Base-by-base conservation (phyloP, 2,329 filamentous ascomycete genomes). In the Cladosporium sp. region DNA sequence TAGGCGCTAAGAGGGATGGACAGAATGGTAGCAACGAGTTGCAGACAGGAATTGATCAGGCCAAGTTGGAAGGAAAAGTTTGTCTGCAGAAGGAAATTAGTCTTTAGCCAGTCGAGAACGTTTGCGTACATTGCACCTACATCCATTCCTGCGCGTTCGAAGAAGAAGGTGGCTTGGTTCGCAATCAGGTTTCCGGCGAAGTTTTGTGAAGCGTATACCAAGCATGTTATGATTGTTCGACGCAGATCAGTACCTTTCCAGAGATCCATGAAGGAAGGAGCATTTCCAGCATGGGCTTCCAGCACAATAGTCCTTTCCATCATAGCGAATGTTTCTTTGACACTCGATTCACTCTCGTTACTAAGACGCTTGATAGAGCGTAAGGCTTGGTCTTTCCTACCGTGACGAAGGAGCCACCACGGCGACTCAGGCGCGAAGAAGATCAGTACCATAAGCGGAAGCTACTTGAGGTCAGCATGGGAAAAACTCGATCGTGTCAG, bases 291-390 rank as follows among this genome's bases (percentile, higher is more conserved):
- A 72, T 84, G 78, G 68, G 89, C 82, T 71, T 96, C 91, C 13
- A 95, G 77, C 0, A 88, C 88, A 0, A 89, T 92, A 0, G 91
- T 96, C 69, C 94, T 90, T 1, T 91, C 84, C 88, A 96, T 96
- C 90, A 96, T 95, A 66, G 89, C 86, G 50, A 96, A 79, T 0
- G 89, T 94, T 74, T 94, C 90, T 61, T 95, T 88, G 10, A 88
- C 83, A 66, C 94, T 61, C 56, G 67, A 83, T 65, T 94, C 92
- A 60, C 87, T 82, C 0, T 84, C 86, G 59, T 90, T 85, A 51
- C 78, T 89, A 17, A 90, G 76, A 4, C 87, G 83, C 50, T 87
- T 75, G 22, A 90, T 78, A 1, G 86, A 77, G 47, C 77, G 74
- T 74, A 89, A 88, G 25, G 88, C 88, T 19, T 89, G 84, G 8